Evolutionary conservation across 768 basidiomycete genomes (phyloP), one percentile per base, ranked within the genome.

Genomic region (Bullera alba): DNA sequence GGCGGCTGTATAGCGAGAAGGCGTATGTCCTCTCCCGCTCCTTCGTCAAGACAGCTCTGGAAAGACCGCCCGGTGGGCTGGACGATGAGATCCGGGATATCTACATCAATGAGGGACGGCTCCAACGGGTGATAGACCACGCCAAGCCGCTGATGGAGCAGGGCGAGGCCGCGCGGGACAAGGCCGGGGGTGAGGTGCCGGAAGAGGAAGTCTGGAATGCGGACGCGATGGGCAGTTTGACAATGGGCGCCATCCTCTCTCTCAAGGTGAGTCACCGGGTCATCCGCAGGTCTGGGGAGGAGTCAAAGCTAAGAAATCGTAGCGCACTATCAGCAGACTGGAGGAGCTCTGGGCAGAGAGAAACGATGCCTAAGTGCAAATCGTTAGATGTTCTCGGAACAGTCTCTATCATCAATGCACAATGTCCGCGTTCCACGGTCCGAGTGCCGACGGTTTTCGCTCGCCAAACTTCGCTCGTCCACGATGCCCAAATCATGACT

Each of bases 1-100:
- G 89, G 63, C 87, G 90, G 37, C 72, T 93, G 12, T 93, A 95
- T 75, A 91, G 79, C 69, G 91, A 95, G 74, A 91, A 91, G 70
- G 89, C 88, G 4, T 92, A 86, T 60, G 87, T 92, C 32, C 78
- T 93, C 34, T 89, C 90, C 10, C 79, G 90, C 26, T 86, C 84
- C 6, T 95, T 93, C 67, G 82, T 92, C 42, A 83, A 85, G n/a
- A 83, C 86, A 16, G 90, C 90, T 12, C 80, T 92, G 25, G 86
- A 88, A 73, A 76, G 83, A 23, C 87, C 88, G 19, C 79, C 82
- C 3, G 78, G 81, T 30, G 79, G 82, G 6, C 74, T 95, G 23
- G 83, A 84, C 52, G 58, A 74, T 3, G 91, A 91, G 71, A 79
- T 95, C 48, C 74, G 72, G 19, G 82, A 83, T 78, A 73, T 89